Base-by-base conservation (phyloP, 257 asterid species). In the Plantago elongata region DNA sequence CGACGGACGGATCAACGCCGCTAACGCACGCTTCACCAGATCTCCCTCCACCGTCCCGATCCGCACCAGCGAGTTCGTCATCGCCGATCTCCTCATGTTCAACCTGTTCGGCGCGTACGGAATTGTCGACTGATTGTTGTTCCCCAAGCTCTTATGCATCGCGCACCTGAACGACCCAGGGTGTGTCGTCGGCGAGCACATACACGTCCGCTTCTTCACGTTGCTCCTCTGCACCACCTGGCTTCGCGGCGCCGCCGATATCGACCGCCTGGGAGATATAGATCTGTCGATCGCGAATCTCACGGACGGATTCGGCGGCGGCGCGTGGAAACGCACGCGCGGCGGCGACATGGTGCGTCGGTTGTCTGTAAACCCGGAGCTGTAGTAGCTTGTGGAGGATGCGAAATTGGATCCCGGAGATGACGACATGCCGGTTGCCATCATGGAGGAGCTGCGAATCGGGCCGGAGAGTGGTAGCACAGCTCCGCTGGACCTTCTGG, bases 141-240 rank as follows among this genome's bases (percentile, higher is more conserved):
- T 74, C 37, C 52, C 74, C 0, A 62, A 60, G 61, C 78, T 83
- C 73, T 83, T 88, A 64, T 91, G 98, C 79, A 88, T 22, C 34
- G 96, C 86, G 44, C 98, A 91, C 48, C 98, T 75, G 55, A 91
- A 91, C 61, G 96, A 91, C 12, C 98, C 98, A 7, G 95, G 92
- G 74, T 91, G 98, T 38, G 82, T 66, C 43, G 98, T 82, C 1
- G 98, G 98, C 14, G 98, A 88, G 69, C 98, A 91, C 75, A 88
- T 16, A 65, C 98, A 91, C 54, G 95, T 84, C 74, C 84, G 75
- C 81, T 88, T 90, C 70, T 52, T 81, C 18, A 58, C 67, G 42
- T 55, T 66, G 22, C 78, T 76, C 76, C 83, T 78, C 46, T 83
- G 88, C 13, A 87, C 81, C 18, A 85, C 90, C 79, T 75, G 92